phyloP scores from a whole-genome alignment of 2,329 filamentous ascomycete species.

The Phialophora tarda region DNA sequence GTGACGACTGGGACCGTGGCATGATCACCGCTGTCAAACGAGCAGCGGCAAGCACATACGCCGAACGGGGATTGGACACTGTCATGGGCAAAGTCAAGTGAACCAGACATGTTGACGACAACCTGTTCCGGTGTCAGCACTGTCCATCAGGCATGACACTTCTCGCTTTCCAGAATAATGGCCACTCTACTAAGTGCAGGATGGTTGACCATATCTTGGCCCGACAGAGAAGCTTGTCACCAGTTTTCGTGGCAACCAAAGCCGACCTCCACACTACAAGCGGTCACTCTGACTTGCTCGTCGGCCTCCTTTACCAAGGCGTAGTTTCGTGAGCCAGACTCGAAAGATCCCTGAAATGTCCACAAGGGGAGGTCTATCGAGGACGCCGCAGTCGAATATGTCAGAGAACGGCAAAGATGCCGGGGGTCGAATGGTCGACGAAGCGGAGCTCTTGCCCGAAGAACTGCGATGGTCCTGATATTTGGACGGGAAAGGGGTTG shows the following conservation, averaged over 20 bases:
- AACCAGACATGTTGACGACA: background rate
- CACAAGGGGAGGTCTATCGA: background rate
- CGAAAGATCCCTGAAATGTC: background rate
- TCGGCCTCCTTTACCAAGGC: background rate
- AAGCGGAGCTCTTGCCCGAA: background rate
- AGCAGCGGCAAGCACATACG: conserved; percentile 81
- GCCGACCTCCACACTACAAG: background rate
- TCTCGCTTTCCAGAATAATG: background rate
- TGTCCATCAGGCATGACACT: background rate
- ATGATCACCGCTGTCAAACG: conserved; percentile 90
- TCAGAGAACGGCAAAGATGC: background rate
- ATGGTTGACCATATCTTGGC: background rate
- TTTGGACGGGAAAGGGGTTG: background rate
- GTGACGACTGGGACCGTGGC: conserved; percentile 91
- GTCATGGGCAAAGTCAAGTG: conserved; percentile 93
- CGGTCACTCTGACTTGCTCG: background rate
- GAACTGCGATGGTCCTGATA: background rate
- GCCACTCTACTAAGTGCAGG: background rate
- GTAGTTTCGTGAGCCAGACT: background rate
- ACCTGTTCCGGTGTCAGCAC: conserved; percentile 41
- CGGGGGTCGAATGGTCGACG: background rate
- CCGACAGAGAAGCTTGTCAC: background rate
- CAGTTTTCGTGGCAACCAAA: background rate
- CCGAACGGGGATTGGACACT: conserved; percentile 82
- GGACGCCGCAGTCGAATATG: background rate